phyloP scores from a whole-genome alignment of 371 early-diverging fungal species.

The Mortierella polycephala region DNA sequence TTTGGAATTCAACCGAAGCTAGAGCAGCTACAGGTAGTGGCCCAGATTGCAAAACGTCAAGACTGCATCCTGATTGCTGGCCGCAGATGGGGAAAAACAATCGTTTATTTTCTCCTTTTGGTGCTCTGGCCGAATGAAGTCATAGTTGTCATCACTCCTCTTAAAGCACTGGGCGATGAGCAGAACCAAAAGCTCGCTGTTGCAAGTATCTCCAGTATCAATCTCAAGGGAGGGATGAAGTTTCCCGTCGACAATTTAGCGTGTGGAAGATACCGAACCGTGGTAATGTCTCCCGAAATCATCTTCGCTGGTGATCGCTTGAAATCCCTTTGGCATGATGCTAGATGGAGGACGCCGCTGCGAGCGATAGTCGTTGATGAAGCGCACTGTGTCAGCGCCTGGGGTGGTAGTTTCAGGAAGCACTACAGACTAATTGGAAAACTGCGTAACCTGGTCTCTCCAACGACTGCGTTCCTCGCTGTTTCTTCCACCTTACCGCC shows the following conservation, averaged over 20 bases:
- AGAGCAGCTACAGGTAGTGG: conserved; percentile 6
- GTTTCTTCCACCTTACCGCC: background rate
- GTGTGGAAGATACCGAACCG: background rate
- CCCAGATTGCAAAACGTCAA: conserved; percentile 4
- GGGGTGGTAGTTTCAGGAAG: conserved; percentile 1
- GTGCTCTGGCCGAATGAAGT: conserved; percentile 1
- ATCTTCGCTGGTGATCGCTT: background rate
- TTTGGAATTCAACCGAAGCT: conserved; percentile 5
- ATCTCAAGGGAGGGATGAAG: conserved; percentile 5
- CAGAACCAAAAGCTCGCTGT: background rate
- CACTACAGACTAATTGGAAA: background rate
- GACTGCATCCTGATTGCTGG: conserved; percentile 11
- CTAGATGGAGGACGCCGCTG: background rate
- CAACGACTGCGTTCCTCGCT: background rate
- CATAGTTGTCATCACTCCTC: conserved; percentile 6
- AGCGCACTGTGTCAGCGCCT: background rate
- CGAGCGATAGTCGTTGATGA: conserved; percentile 1
- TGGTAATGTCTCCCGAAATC: conserved; percentile 6
- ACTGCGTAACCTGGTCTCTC: background rate
- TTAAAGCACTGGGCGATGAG: conserved; percentile 5
- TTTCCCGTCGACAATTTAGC: background rate
- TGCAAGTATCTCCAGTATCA: background rate
- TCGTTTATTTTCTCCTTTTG: conserved; percentile 3
- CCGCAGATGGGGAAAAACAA: conserved; percentile 4
- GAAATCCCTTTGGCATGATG: background rate